Evolutionary conservation across 495 filamentous ascomycete species (phyloP).

Genomic region (Geopyxis carbonaria): DNA sequence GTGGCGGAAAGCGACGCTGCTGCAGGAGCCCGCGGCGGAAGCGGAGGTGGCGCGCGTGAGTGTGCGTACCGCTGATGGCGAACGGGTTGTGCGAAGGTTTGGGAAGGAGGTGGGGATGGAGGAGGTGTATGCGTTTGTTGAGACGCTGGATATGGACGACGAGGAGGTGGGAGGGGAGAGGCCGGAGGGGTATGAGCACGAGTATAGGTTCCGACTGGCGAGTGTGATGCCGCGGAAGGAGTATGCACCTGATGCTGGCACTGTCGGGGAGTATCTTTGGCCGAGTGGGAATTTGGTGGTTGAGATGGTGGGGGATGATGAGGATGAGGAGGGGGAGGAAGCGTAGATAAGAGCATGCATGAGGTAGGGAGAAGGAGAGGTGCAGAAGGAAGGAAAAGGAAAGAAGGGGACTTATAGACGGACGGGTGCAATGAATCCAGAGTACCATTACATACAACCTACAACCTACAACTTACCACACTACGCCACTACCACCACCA

Average conservation of each 20-base stretch:
- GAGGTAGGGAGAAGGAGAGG: neutral
- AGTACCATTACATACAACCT: neutral
- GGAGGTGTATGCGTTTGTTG: constrained; percentile 90
- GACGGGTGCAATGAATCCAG: too few species aligned
- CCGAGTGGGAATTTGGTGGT: constrained; percentile 79
- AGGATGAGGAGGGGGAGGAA: constrained; percentile 17
- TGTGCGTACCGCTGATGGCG: constrained; percentile 54
- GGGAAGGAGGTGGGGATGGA: constrained; percentile 47
- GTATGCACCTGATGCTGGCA: constrained; percentile 48
- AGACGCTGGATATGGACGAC: constrained; percentile 41
- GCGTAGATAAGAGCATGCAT: neutral
- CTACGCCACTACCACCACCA: too few species aligned
- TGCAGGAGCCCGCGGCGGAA: constrained; percentile 43
- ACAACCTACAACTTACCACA: too few species aligned
- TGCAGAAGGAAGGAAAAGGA: too few species aligned
- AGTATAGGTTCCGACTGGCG: constrained; percentile 65
- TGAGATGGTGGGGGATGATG: constrained; percentile 32
- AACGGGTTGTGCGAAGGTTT: constrained; percentile 59
- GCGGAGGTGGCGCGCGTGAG: constrained; percentile 56
- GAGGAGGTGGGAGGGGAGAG: constrained; percentile 26
- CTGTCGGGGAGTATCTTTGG: constrained; percentile 55
- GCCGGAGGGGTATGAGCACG: constrained; percentile 55
- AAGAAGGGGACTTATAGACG: too few species aligned
- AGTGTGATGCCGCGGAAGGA: constrained; percentile 66
- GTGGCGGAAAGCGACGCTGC: constrained; percentile 57